Conservation (phyloP, 1,284 basidiomycete species). For the Malassezia brasiliensis region DNA sequence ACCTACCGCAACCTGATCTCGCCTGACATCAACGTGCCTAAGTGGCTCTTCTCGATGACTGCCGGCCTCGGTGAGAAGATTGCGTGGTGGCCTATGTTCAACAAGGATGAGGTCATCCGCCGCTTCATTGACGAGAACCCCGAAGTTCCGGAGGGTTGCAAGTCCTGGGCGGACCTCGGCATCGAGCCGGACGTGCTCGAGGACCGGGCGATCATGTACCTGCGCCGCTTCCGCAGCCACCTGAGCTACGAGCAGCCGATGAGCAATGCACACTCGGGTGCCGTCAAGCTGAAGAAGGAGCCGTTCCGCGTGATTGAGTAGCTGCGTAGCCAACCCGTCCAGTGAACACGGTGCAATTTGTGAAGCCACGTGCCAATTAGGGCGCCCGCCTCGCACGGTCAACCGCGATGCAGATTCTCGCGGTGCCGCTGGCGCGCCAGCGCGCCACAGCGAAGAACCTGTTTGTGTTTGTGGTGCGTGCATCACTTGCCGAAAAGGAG, state of each 20-base stretch:
- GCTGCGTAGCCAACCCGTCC: slow-evolving; percentile 7
- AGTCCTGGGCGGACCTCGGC: slow-evolving; percentile 53
- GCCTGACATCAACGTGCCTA: slow-evolving; percentile 67
- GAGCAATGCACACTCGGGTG: slow-evolving; percentile 44
- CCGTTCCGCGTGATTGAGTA: slow-evolving; percentile 52
- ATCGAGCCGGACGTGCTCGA: slow-evolving; percentile 74
- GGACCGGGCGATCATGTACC: slow-evolving; percentile 77
- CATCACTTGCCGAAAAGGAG: background rate
- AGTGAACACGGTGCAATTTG: too few relatives aligned
- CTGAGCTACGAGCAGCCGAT: slow-evolving; percentile 50
- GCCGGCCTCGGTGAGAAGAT: slow-evolving; percentile 60
- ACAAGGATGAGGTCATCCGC: slow-evolving; percentile 80
- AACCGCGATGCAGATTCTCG: slow-evolving; percentile 10
- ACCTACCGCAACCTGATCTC: slow-evolving; percentile 59
- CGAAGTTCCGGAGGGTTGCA: slow-evolving; percentile 48
- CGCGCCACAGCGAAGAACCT: background rate
- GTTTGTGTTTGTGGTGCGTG: background rate
- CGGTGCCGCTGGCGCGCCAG: slow-evolving; percentile 16
- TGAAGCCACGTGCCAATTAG: background rate
- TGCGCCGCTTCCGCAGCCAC: slow-evolving; percentile 76
- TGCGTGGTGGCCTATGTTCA: slow-evolving; percentile 84
- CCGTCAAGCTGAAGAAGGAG: slow-evolving; percentile 47
- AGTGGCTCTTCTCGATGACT: slow-evolving; percentile 60
- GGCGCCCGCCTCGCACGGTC: background rate
- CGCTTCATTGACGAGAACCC: slow-evolving; percentile 70